These are phyloP conservation scores for Penicillium occitanis DNA, from an alignment of 2,329 filamentous ascomycete species.

Conservation along the genomic window DNA sequence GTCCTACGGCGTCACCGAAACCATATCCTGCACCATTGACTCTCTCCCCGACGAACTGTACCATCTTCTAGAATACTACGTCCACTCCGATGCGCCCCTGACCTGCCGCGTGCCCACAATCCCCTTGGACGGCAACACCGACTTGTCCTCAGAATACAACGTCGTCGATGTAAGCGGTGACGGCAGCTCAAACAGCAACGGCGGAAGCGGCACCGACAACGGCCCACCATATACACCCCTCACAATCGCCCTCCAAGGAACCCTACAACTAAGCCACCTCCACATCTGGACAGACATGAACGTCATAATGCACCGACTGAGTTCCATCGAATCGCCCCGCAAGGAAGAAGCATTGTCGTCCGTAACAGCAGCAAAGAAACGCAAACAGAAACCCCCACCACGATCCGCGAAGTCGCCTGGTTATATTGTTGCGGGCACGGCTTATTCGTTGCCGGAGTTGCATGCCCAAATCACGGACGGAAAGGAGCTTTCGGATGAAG, in stretches of 20 bases:
- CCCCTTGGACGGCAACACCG: conserved; percentile 48
- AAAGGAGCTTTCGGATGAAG: conserved; percentile 24
- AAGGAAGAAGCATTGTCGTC: conserved; percentile 29
- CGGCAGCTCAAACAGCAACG: conserved; percentile 28
- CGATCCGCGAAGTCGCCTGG: conserved; percentile 51
- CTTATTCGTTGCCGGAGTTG: conserved; percentile 77
- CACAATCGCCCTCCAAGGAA: conserved; percentile 85
- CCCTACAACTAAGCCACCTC: conserved; percentile 81
- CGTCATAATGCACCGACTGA: conserved; percentile 69
- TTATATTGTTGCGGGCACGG: conserved; percentile 81
- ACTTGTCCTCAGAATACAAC: conserved; percentile 22
- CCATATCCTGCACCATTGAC: conserved; percentile 58
- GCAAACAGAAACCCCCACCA: conserved; percentile 42
- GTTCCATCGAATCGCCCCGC: conserved; percentile 30
- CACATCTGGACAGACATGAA: conserved; percentile 90
- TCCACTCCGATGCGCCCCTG: conserved; percentile 92
- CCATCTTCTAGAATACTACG: conserved; percentile 75
- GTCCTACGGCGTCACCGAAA: conserved; percentile 70
- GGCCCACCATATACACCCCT: conserved; percentile 63
- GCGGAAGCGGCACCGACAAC: conserved; percentile 26
- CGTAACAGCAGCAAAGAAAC: conserved; percentile 54
- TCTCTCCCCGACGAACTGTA: conserved; percentile 55
- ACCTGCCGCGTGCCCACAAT: conserved; percentile 84
- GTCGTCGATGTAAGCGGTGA: conserved; percentile 54
- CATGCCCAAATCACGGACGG: conserved; percentile 39